These are phyloP conservation scores for Candida sp. DNA, from an alignment of 1,139 yeast genomes.

Conservation along the genomic window DNA sequence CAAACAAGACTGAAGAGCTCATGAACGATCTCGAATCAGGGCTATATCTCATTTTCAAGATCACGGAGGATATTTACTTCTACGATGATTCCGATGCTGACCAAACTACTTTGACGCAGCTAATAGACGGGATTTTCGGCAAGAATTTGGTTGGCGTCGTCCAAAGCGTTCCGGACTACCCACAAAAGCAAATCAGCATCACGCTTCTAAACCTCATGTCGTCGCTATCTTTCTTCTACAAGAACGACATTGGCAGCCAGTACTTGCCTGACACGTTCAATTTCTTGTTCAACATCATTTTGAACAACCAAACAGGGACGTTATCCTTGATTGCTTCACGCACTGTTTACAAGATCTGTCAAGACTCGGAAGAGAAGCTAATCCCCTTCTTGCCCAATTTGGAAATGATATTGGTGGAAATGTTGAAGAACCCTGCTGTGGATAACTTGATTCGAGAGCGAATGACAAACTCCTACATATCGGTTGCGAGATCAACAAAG, in stretches of 20 bases:
- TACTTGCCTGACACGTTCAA: conserved; percentile 55
- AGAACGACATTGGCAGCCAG: conserved; percentile 33
- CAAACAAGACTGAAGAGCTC: conserved; percentile 3
- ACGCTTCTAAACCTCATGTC: conserved; percentile 36
- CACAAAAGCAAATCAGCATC: conserved; percentile 12
- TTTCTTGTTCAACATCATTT: conserved; percentile 40
- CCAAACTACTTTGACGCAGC: conserved; percentile 27
- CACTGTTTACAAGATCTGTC: conserved; percentile 65
- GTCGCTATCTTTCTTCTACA: conserved; percentile 58
- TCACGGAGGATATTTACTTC: conserved; percentile 52
- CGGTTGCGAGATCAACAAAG: conserved; percentile 58
- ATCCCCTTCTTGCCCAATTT: conserved; percentile 53
- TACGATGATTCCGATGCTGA: conserved; percentile 39
- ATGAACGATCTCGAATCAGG: conserved; percentile 65
- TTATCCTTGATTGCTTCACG: conserved; percentile 53
- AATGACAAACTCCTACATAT: conserved; percentile 62
- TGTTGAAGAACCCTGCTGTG: conserved; percentile 49
- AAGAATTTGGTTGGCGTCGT: conserved; percentile 27
- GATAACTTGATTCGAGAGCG: conserved; percentile 63
- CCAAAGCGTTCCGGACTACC: conserved; percentile 15
- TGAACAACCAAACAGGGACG: conserved; percentile 19
- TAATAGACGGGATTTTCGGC: conserved; percentile 28
- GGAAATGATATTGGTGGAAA: conserved; percentile 53
- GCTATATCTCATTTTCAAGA: conserved; percentile 62
- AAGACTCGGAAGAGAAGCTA: conserved; percentile 56